These are phyloP conservation scores for Salix dunnii DNA, from an alignment of 345 rosid genomes.

Conservation along the genomic window DNA sequence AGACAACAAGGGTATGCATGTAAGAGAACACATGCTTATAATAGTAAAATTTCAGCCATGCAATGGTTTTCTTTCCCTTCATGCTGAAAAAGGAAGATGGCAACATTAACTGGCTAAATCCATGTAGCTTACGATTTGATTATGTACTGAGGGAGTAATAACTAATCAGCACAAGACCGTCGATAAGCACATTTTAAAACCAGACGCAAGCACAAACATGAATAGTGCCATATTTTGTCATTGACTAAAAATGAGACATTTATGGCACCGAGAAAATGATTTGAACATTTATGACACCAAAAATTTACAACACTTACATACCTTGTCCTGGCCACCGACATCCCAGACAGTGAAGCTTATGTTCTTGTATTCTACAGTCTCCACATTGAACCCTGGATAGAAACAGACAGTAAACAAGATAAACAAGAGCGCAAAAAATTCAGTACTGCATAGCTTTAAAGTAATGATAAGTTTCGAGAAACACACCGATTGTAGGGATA, in stretches of 20 bases:
- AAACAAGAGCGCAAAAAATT: neutral
- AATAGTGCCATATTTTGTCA: neutral
- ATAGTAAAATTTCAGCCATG: slow-evolving; percentile 23
- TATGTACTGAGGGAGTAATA: neutral
- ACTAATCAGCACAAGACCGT: slow-evolving; percentile 15
- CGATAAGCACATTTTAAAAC: slow-evolving; percentile 9
- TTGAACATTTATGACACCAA: neutral
- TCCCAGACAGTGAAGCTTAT: slow-evolving; percentile 23
- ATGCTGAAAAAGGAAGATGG: slow-evolving; percentile 9
- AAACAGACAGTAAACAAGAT: neutral
- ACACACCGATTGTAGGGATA: slow-evolving; percentile 20
- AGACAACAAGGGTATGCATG: neutral
- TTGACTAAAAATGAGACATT: neutral
- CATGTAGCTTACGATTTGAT: slow-evolving; percentile 16
- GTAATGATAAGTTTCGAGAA: neutral
- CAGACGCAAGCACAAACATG: neutral
- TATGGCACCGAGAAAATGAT: neutral
- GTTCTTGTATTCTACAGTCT: slow-evolving; percentile 23
- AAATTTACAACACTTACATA: neutral
- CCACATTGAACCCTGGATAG: slow-evolving; percentile 20
- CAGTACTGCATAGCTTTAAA: neutral
- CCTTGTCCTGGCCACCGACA: slow-evolving; percentile 26
- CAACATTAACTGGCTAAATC: neutral
- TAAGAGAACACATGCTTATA: neutral
- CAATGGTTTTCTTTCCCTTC: slow-evolving; percentile 22